Evolutionary conservation across 768 basidiomycete species (phyloP), one percentile per base, ranked within the genome.

Genomic region (Cystobasidium tubakii): DNA sequence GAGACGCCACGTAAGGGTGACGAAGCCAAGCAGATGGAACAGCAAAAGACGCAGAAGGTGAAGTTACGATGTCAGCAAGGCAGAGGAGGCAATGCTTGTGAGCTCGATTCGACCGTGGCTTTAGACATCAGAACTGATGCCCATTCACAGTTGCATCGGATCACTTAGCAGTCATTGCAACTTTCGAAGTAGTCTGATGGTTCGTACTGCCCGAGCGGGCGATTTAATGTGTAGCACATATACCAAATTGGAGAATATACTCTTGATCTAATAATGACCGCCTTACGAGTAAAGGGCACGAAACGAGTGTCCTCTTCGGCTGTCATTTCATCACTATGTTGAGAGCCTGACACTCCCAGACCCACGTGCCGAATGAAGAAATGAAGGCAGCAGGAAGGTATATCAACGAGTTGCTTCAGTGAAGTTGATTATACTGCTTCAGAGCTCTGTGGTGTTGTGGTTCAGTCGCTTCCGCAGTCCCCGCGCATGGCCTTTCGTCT

Each of bases 161-260:
- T 69, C 66, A 69, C 27, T 21, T 69, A 21, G 63, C 63, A 7
- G 63, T 65, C 12, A 15, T 65, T 3, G 63, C 63, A 6, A 65
- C 33, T 27, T 39, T 65, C 29, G 57, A 29, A 31, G 12, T 29
- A 4, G 46, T 21, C 21, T 50, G 39, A 39, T 6, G 15, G 39
- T 6, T n/a, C n/a, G n/a, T n/a, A n/a, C n/a, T n/a, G n/a, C n/a
- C n/a, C n/a, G n/a, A n/a, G n/a, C n/a, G n/a, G n/a, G n/a, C n/a
- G n/a, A n/a, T n/a, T n/a, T n/a, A n/a, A n/a, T 39, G 39, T 39
- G 39, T 39, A 39, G 39, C 39, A 39, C 15, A 39, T n/a, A n/a
- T n/a, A n/a, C n/a, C n/a, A n/a, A n/a, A n/a, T n/a, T n/a, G n/a
- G n/a, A n/a, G n/a, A n/a, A n/a, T n/a, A n/a, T n/a, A n/a, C n/a